Base-by-base conservation (phyloP, 164 flowering plant species). In the Houttuynia cordata region DNA sequence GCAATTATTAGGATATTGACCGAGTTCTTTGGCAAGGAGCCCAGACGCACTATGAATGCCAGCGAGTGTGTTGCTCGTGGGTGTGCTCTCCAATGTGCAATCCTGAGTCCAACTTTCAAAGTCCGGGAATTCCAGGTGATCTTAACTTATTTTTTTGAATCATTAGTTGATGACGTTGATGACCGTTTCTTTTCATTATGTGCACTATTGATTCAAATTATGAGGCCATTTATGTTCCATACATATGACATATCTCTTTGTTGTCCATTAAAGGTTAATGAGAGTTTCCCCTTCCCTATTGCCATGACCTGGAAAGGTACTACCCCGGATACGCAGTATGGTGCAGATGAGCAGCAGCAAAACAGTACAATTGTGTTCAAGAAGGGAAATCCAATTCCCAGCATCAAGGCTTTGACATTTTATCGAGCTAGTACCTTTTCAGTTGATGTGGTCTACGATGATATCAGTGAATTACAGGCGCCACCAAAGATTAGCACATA, bases 1-100 rank as follows among this genome's bases (percentile, higher is more conserved):
- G 97, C 96, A 5, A 66, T 90, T 20, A 71, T 84, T 8, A 90
- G 67, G 76, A 90, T 87, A 34, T 60, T 87, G 74, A 78, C 86
- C 0, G 96, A 87, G 47, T 80, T 84, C 60, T 90, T 90, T 57
- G 86, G 86, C 39, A 90, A 90, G 74, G 97, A 87, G 64, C 95
- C 94, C 1, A 81, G 95, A 70, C 83, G 96, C 0, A 90, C 97
- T 12, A 87, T 87, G 96, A 87, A 87, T 79, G 97, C 97, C 14
- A 90, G 95, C 70, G 97, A 90, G 71, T 87, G 92, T 75, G 95
- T 90, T 62, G 87, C 92, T 4, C 83, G 80, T 47, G 97, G 97
- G 0, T 75, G 76, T 76, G 97, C 97, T 18, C 71, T 90, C 34
- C 76, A 90, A 63, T 90, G 97, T 70, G 97, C 97, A 13, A 87